A percentile compares a stretch with the other conserved stretches of the same genome.
phyloP scores from a whole-genome alignment of 2,329 filamentous ascomycete genomes.

The Alternaria consortialis region DNA sequence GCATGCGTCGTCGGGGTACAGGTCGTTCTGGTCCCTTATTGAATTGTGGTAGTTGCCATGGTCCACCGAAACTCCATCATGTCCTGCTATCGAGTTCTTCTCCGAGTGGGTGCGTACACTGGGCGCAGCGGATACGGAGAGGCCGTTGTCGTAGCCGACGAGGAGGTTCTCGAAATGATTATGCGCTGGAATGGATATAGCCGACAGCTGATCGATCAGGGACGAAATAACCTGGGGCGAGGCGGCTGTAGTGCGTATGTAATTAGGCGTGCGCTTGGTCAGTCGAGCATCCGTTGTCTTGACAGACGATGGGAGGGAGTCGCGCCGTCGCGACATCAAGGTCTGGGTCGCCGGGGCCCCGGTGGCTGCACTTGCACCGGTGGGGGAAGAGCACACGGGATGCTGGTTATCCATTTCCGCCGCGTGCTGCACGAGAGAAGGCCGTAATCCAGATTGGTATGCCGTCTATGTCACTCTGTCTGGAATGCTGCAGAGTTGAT shows the following conservation, averaged over 20 bases:
- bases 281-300: constrained; percentile 28
- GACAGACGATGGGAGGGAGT: constrained; percentile 37
- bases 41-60: constrained; percentile 71
- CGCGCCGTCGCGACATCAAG: constrained; percentile 38
- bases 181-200: constrained; percentile 69
- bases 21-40: constrained; percentile 58
- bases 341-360: constrained; percentile 26
- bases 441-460: constrained; percentile 8
- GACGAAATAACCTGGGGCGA: constrained; percentile 75
- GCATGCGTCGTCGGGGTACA: constrained; percentile 66
- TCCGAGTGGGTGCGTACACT: constrained; percentile 38
- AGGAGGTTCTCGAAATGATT: constrained; percentile 71
- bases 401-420: constrained; percentile 15
- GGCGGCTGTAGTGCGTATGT: constrained; percentile 51
- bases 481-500: constrained; percentile 10
- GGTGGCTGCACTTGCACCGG: constrained; percentile 3
- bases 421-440: constrained; percentile 6
- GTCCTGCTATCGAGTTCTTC: constrained; percentile 28
- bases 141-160: constrained; percentile 42
- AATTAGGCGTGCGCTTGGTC: constrained; percentile 45
- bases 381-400: constrained; percentile 7
- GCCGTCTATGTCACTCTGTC: constrained; percentile 11
- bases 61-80: constrained; percentile 70
- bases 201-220: constrained; percentile 68
- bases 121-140: constrained; percentile 31